Evolutionary conservation across 176 grass and related monocot species (phyloP), one percentile per base, ranked within the genome.

Genomic region (Phoenix dactylifera): DNA sequence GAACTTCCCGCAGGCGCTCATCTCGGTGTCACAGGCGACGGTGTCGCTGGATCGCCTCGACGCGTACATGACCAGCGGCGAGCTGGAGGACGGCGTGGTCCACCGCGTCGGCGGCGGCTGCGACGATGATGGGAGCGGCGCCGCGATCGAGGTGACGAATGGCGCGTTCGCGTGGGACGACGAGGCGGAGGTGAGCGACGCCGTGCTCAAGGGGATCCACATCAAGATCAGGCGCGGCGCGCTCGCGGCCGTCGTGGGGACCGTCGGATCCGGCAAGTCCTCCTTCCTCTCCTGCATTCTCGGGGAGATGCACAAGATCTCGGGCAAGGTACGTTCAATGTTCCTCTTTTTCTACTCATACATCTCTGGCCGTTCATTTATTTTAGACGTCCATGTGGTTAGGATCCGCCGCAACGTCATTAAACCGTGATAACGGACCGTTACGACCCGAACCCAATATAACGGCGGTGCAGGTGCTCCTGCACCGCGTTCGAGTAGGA

Each of bases 1-100:
- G 22, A 98, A 88, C 65, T 98, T 98, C 63, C 93, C 93, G 0
- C 93, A 92, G 83, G 79, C 93, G 4, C 80, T 98, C 72, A 98
- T 92, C 77, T 82, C 87, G 65, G 87, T 76, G 9, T 92, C 93
- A 3, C 93, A 98, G 79, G 93, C 93, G 7, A 77, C 89, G 65
- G 88, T 87, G 68, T 98, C 93, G 9, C 84, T 98, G 4, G 49
- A 85, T 14, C 62, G 87, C 0, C 71, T 90, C 1, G 87, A 90
- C 75, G 60, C 64, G 54, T 95, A 90, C 87, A 74, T 97, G 81
- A 97, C 87, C 22, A 91, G 87, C 52, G 70, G 18, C 0, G 93
- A 97, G 69, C 62, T 97, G 15, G 81, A 91, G n/a, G 70, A 83
- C 15, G 68, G 44, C 3, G 84, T 87, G 7, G 93, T 97, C 61